Conservation (phyloP, 331 rosid species). For the Pyrus hybrid region DNA sequence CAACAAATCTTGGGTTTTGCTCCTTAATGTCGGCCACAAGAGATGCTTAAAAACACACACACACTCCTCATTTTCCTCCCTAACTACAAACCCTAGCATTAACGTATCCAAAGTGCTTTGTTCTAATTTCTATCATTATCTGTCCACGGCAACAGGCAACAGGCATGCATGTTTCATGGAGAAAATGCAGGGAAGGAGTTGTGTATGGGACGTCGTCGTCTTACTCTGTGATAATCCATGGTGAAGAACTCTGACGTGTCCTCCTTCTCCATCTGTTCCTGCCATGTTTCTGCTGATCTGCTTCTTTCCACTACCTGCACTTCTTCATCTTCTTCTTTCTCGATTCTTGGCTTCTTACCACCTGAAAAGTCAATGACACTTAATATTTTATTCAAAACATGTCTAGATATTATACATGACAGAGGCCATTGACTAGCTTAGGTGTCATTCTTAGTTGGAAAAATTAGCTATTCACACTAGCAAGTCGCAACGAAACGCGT, state of each 20-base stretch:
- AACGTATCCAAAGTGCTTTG: not conserved
- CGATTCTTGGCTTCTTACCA: not conserved
- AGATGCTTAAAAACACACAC: constrained; percentile 11
- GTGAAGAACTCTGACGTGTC: constrained; percentile 43
- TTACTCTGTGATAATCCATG: constrained; percentile 47
- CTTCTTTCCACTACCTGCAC: constrained; percentile 20
- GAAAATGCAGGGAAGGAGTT: constrained; percentile 36
- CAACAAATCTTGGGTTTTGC: constrained; percentile 24
- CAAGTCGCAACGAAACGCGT: not conserved
- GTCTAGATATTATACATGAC: not conserved
- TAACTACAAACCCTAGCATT: constrained; percentile 1
- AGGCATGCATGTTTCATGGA: constrained; percentile 41
- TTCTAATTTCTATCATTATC: not conserved
- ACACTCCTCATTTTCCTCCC: constrained; percentile 19
- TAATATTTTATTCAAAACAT: not conserved
- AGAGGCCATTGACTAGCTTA: not conserved
- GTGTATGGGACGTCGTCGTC: constrained; percentile 59
- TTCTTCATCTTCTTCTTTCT: constrained; percentile 3
- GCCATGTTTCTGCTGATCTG: constrained; percentile 26
- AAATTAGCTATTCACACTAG: not conserved
- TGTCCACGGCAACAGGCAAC: not conserved
- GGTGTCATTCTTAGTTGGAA: not conserved
- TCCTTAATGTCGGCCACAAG: constrained; percentile 31
- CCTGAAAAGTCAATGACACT: constrained; percentile 1
- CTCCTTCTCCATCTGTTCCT: constrained; percentile 29